Base-by-base conservation (phyloP, 805 yeast genomes). In the Saturnispora bothae region DNA sequence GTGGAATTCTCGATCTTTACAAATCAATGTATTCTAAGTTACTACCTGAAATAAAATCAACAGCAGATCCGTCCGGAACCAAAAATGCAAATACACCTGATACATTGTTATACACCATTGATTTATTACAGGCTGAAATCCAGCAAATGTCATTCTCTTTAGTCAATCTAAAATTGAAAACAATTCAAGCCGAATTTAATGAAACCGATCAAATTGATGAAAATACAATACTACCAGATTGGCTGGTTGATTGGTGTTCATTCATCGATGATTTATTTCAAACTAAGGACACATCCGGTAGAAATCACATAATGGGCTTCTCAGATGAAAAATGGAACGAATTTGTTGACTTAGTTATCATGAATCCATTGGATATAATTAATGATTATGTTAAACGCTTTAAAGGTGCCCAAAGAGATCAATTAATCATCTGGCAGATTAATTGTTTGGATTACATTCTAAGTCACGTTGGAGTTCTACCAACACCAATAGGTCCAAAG, bases 141-240 rank as follows among this genome's bases (percentile, higher is more conserved):
- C 46, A 55, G 43, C 64, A 62, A 47, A 46, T 73, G 52, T 49
- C 72, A 41, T 56, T 66, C 42, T 49, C 58, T 46, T 43, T 61
- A 5, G 49, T 71, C 22, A 62, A 65, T 9, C 54, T 58, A n/a
- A 63, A 61, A 34, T 49, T 66, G 26, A 57, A 58, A 17, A 60
- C 62, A 14, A 44, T 52, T 9, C 50, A 63, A 40, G 54, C 56
- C 28, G 43, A 36, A 14, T 23, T 21, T 19, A 29, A 6, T 9
- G 42, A 18, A 16, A 13, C n/a, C 2, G 14, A 33, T 4, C 31
- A 18, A n/a, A 43, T 68, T 14, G 54, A 63, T 36, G 68, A 68
- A 21, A 83, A 83, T 43, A 61, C 83, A 17, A 72, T 78, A 43
- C 77, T 94, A 4, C 95, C 96, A 0, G 94, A 83, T 43, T 88